Evolutionary conservation across 2,329 filamentous ascomycete genomes (phyloP).

Genomic region (Verticillium zaregamsianum): DNA sequence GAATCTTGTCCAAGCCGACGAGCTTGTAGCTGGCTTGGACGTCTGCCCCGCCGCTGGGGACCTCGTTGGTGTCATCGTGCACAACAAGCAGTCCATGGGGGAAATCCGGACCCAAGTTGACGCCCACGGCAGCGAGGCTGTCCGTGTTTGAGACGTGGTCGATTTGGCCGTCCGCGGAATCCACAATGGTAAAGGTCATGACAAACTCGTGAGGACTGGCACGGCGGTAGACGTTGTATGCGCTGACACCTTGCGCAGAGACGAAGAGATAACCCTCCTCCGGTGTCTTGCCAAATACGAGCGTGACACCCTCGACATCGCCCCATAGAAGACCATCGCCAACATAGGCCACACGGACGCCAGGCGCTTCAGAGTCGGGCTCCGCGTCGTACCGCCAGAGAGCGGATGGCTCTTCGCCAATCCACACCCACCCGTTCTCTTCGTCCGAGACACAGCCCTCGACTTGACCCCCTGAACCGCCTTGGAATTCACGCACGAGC

Average conservation of each 20-base stretch:
- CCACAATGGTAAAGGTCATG: conserved; percentile 41
- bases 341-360: conserved; percentile 33
- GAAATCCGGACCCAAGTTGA: conserved; percentile 34
- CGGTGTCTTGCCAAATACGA: conserved; percentile 39
- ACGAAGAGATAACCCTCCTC: conserved; percentile 46
- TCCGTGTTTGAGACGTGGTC: conserved; percentile 52
- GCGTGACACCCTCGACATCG: conserved; percentile 50
- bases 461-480: conserved; percentile 46
- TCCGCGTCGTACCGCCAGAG: conserved; percentile 50
- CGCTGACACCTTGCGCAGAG: conserved; percentile 48
- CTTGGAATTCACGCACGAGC: conserved; percentile 46
- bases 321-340: conserved; percentile 43
- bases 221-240: conserved; percentile 46
- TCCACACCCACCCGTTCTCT: conserved; percentile 43
- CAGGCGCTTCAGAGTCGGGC: conserved; percentile 32
- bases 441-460: conserved; percentile 52
- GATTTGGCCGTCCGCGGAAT: conserved; percentile 34
- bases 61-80: conserved; percentile 50
- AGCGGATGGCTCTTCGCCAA: conserved; percentile 47
- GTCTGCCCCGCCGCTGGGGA: conserved; percentile 38
- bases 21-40: conserved; percentile 47
- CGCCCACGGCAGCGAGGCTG: conserved; percentile 42
- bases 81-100: conserved; percentile 42
- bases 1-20: conserved; percentile 34
- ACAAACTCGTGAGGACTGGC: conserved; percentile 44